Percentiles rank a stretch among this genome's conserved stretches.
Conservation (phyloP, 176 grass and related monocot genomes). For the Aegilops bicornis region DNA sequence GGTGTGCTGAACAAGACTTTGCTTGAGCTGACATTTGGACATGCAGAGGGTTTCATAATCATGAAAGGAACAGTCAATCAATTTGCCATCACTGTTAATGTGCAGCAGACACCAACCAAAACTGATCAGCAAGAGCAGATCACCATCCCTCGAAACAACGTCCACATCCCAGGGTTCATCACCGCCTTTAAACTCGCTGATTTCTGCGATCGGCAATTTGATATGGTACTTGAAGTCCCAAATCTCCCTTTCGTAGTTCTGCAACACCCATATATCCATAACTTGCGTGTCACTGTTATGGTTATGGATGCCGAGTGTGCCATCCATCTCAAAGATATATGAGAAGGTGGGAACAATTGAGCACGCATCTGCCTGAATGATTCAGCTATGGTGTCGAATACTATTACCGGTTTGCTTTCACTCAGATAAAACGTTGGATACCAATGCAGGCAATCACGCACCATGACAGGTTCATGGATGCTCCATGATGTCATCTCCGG, state of each 20-base stretch:
- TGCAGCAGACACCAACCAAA: neutral
- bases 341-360: no score
- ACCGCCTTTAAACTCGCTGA: accelerated
- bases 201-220: neutral
- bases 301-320: neutral
- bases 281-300: neutral
- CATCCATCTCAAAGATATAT: neutral
- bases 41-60: no score
- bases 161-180: neutral
- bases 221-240: neutral
- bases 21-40: neutral
- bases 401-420: no score
- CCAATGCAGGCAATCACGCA: neutral
- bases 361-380: no score
- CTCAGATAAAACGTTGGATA: no score
- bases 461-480: neutral
- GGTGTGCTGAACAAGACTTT: neutral
- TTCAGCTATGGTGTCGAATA: no score
- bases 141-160: neutral
- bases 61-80: neutral
- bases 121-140: neutral
- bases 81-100: neutral
- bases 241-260: neutral
- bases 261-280: neutral
- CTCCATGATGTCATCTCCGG: neutral